phyloP scores from a whole-genome alignment of 169 alveolate species.

The Babesia caballi region DNA sequence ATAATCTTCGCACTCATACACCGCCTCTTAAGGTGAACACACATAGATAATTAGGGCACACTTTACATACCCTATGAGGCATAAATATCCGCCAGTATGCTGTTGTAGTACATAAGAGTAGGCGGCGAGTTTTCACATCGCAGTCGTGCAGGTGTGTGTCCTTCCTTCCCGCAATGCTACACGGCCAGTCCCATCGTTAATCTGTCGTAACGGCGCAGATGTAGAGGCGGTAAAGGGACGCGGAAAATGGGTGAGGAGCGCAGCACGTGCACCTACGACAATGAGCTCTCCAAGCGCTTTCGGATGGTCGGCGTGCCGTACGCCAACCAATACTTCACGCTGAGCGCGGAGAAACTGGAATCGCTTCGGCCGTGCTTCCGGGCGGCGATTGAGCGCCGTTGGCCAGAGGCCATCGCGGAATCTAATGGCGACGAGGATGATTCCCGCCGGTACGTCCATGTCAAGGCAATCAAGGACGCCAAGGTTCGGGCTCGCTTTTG shows the following conservation, averaged over 20 bases:
- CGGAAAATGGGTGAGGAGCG: slow-evolving; percentile 17
- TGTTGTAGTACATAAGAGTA: too few species aligned
- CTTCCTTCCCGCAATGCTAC: too few species aligned
- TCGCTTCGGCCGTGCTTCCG: slow-evolving; percentile 27
- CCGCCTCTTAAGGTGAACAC: slow-evolving; percentile 12
- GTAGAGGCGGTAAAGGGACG: too few species aligned
- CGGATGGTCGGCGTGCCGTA: slow-evolving; percentile 36
- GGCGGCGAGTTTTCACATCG: too few species aligned
- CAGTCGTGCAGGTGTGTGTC: too few species aligned
- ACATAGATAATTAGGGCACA: too few species aligned
- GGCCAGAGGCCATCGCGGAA: slow-evolving; percentile 27
- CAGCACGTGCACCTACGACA: slow-evolving; percentile 4
- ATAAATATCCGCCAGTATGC: too few species aligned
- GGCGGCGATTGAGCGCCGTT: slow-evolving; percentile 11
- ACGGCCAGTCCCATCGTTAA: too few species aligned
- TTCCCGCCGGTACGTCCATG: slow-evolving; percentile 24
- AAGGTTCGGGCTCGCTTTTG: slow-evolving; percentile 11
- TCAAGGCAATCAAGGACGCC: slow-evolving; percentile 47
- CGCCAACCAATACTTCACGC: slow-evolving; percentile 52
- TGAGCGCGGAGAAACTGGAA: slow-evolving; percentile 51
- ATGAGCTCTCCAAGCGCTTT: slow-evolving; percentile 41
- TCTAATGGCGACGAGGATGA: background rate
- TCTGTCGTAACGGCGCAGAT: too few species aligned
- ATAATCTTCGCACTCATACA: slow-evolving; percentile 32
- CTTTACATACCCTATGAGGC: too few species aligned